Conservation (phyloP, 768 basidiomycete genomes). For the Mycena latifolia region DNA sequence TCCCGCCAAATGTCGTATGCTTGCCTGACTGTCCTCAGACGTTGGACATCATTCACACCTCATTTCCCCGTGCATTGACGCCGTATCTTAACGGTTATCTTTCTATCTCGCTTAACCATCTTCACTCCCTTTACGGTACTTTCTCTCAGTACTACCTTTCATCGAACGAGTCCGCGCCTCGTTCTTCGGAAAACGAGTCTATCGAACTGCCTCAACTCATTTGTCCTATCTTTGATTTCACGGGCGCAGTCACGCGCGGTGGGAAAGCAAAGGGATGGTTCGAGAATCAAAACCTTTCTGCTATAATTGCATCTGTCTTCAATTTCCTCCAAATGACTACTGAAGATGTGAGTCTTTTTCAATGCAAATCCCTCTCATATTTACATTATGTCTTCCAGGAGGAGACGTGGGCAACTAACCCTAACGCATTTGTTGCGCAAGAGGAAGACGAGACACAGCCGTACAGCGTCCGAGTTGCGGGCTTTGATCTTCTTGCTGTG, state of each 20-base stretch:
- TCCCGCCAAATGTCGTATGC: conserved; percentile 22
- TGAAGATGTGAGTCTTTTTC: conserved; percentile 75
- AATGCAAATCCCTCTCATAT: conserved; percentile 5
- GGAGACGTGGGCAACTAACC: conserved; percentile 89
- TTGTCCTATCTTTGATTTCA: conserved; percentile 85
- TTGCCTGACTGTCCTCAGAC: conserved; percentile 60
- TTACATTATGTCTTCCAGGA: conserved; percentile 63
- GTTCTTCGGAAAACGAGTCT: conserved; percentile 79
- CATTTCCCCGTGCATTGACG: conserved; percentile 82
- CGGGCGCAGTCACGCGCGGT: conserved; percentile 73
- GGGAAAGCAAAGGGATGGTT: conserved; percentile 79
- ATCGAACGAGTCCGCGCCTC: conserved; percentile 65
- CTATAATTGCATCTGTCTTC: conserved; percentile 69
- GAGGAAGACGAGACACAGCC: conserved; percentile 92
- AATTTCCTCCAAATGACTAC: conserved; percentile 88
- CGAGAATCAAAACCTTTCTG: conserved; percentile 58
- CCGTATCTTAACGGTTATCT: conserved; percentile 75
- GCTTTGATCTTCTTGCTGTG: conserved; percentile 87
- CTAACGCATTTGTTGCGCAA: conserved; percentile 93
- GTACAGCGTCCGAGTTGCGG: conserved; percentile 87
- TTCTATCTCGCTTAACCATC: conserved; percentile 67
- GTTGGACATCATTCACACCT: conserved; percentile 81
- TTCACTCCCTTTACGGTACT: conserved; percentile 67
- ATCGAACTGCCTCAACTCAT: conserved; percentile 84
- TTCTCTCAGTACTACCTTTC: conserved; percentile 75